Percentiles rank a stretch among this genome's conserved stretches.
These are phyloP conservation scores for Tulasnella sp. DNA, from an alignment of 768 basidiomycete species.

Conservation along the genomic window DNA sequence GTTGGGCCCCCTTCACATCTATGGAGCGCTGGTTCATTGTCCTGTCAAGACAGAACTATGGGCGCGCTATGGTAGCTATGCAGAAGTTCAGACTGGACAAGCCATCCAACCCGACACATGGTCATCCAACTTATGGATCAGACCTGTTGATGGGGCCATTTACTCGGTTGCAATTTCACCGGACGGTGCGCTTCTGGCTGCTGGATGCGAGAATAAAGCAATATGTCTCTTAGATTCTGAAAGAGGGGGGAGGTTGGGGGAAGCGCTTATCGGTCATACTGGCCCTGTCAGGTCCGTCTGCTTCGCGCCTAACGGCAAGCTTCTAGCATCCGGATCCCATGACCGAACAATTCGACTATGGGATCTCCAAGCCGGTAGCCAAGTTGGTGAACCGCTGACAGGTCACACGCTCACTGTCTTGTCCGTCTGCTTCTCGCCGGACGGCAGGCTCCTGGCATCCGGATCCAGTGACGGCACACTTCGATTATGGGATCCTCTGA, in stretches of 20 bases:
- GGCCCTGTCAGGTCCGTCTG: background rate
- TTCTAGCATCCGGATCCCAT: no score
- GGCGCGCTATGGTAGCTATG: background rate
- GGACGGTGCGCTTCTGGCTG: background rate
- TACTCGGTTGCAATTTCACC: background rate
- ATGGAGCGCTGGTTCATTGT: background rate
- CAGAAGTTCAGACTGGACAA: background rate
- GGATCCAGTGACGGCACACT: background rate
- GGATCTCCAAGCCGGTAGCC: no score
- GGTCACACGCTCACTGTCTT: no score
- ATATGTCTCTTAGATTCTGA: no score
- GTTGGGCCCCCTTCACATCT: background rate
- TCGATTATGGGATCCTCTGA: background rate
- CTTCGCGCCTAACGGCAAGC: background rate
- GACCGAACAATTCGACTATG: no score
- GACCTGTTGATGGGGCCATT: background rate
- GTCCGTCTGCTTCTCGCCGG: no score
- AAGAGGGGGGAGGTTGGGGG: background rate
- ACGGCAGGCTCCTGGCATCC: no score
- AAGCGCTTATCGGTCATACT: background rate
- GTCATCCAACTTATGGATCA: background rate
- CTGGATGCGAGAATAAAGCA: background rate
- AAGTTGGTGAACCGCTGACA: no score
- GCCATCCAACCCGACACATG: background rate
- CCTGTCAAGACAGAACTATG: background rate